Base-by-base conservation (phyloP, 176 grass and related monocot genomes). In the Saccharum officinarum region DNA sequence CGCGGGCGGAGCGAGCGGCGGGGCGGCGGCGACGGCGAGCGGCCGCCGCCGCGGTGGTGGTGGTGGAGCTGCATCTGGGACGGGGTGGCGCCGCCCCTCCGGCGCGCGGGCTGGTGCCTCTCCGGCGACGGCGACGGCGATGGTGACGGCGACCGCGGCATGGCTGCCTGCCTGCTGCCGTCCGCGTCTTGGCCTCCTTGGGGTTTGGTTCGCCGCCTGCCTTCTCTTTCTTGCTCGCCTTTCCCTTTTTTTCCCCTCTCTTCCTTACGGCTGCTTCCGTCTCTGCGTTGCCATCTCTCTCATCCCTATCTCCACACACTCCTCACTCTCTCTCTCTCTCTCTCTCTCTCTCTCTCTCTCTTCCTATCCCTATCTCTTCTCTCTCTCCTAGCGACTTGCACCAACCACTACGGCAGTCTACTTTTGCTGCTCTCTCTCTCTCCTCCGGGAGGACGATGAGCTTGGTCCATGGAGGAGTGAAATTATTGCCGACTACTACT, bases 81-180 rank as follows among this genome's bases (percentile, higher is more conserved):
- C 44, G 44, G 8, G 42, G 71, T n/a, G 39, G 36, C 36, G 76
- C 31, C 61, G 4, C 50, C 42, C 23, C 75, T 80, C 47, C 85
- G 60, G 39, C 87, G 79, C 42, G 42, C 64, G 45, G 83, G 73
- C 40, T 81, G 77, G 86, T 42, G 59, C 92, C 84, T 94, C 77
- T 83, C 88, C 86, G 89, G 82, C 70, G 85, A 69, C 80, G 92
- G 41, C 71, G 91, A 30, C 71, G 92, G 40, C 73, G 92, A 33
- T 67, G 90, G 81, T 59, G 84, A 68, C 52, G 92, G 44, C 52
- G 92, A 42, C 83, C 84, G 22, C 91, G 91, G 74, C 88, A 78
- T 82, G 74, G 86, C 81, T 82, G 69, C 88, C 85, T 84, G 70
- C 85, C 81, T 77, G 87, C 76, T 87, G 84, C 87, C 86, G 91